Percentiles rank a stretch among this genome's conserved stretches.
Evolutionary conservation across 1,284 basidiomycete species (phyloP).

Genomic region (Apiotrichum mycotoxinovorans): DNA sequence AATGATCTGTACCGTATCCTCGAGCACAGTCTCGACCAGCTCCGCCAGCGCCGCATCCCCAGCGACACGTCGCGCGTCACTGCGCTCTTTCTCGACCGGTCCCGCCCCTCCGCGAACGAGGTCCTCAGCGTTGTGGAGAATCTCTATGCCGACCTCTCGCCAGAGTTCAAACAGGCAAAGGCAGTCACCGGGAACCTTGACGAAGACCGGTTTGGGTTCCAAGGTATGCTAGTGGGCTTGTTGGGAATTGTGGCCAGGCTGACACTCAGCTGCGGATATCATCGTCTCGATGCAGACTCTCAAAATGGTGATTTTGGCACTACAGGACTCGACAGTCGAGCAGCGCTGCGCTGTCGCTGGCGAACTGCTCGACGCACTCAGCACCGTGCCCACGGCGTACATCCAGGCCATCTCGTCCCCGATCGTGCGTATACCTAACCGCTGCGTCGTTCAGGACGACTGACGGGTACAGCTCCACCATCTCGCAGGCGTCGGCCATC

Average conservation of each 20-base stretch:
- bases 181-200: slow-evolving; percentile 38
- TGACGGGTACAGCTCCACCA: slow-evolving; percentile 38
- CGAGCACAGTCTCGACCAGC: slow-evolving; percentile 40
- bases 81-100: slow-evolving; percentile 21
- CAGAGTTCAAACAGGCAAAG: slow-evolving; percentile 34
- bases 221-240: slow-evolving; percentile 24
- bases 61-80: slow-evolving; percentile 21
- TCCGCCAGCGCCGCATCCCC: slow-evolving; percentile 19
- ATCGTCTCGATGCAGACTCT: slow-evolving; percentile 45
- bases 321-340: slow-evolving; percentile 37
- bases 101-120: slow-evolving; percentile 27
- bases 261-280: slow-evolving; percentile 39
- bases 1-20: slow-evolving; percentile 45
- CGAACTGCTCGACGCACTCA: slow-evolving; percentile 43
- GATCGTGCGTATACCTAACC: slow-evolving; percentile 28
- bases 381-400: slow-evolving; percentile 42
- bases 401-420: slow-evolving; percentile 42
- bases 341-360: slow-evolving; percentile 45
- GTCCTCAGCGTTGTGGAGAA: slow-evolving; percentile 33
- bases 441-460: no score
- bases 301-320: slow-evolving; percentile 45
- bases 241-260: slow-evolving; percentile 2
- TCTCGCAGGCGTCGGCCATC: slow-evolving; percentile 46
- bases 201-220: slow-evolving; percentile 41
- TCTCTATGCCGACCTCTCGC: slow-evolving; percentile 36